A percentile compares a stretch with the other conserved stretches of the same genome.
Conservation (phyloP, 2,329 filamentous ascomycete genomes). For the Lojkania enalia region DNA sequence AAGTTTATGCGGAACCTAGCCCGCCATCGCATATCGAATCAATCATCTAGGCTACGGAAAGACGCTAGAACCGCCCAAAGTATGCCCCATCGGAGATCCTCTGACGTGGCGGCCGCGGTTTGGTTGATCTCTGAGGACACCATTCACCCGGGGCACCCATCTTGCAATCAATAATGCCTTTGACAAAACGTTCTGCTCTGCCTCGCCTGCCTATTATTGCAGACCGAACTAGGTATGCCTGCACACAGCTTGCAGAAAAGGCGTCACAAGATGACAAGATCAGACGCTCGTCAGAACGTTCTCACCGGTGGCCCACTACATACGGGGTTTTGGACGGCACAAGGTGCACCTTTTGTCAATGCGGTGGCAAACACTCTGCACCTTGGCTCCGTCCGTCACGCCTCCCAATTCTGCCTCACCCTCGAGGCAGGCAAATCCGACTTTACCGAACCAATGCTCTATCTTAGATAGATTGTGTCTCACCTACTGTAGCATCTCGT, state of each 20-base stretch:
- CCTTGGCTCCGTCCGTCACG: constrained; percentile 29
- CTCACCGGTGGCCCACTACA: constrained; percentile 41
- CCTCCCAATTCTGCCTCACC: constrained; percentile 33
- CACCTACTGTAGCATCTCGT: constrained; percentile 18
- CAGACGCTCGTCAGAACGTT: constrained; percentile 32
- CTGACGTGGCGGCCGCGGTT: constrained; percentile 56
- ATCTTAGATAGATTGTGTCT: constrained; percentile 34
- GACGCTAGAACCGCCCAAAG: constrained; percentile 53
- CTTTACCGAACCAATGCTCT: constrained; percentile 38
- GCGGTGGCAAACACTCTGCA: constrained; percentile 40
- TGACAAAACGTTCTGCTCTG: constrained; percentile 36
- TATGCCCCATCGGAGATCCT: constrained; percentile 55
- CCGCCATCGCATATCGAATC: constrained; percentile 50
- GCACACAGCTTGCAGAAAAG: constrained; percentile 30
- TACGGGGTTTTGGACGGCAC: constrained; percentile 26
- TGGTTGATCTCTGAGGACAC: constrained; percentile 47
- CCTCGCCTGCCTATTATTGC: constrained; percentile 30
- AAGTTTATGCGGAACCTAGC: constrained; percentile 49
- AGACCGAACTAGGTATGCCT: constrained; percentile 35
- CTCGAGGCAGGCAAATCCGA: constrained; percentile 29
- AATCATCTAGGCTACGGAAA: constrained; percentile 47
- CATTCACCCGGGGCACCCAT: constrained; percentile 43
- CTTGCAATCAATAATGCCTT: constrained; percentile 45
- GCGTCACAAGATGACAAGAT: constrained; percentile 40
- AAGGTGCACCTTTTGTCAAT: constrained; percentile 26